A percentile compares a stretch with the other conserved stretches of the same genome.
Evolutionary conservation across 2,329 filamentous ascomycete species (phyloP).

Genomic region (Trichoderma hamatum): DNA sequence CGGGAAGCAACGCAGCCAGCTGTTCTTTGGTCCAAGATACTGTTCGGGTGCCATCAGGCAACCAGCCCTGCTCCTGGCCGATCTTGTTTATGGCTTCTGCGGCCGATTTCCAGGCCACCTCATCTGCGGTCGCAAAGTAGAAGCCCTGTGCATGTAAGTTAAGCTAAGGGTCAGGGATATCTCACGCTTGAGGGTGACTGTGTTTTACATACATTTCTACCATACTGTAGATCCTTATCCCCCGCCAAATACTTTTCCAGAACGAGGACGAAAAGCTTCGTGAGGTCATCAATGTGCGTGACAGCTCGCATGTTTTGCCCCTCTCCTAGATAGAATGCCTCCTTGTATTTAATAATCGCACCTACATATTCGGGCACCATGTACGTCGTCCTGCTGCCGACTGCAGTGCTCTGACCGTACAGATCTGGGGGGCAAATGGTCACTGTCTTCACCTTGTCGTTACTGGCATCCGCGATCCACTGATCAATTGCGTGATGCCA

Average conservation of each 20-base stretch:
- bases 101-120: background rate
- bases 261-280: background rate
- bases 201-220: background rate
- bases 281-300: background rate
- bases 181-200: background rate
- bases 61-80: background rate
- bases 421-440: background rate
- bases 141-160: background rate
- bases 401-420: background rate
- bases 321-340: background rate
- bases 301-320: background rate
- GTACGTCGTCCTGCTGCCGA: background rate
- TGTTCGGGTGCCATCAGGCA: background rate
- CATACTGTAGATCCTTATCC: background rate
- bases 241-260: background rate
- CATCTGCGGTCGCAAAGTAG: background rate
- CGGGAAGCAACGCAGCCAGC: background rate
- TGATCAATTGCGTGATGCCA: background rate
- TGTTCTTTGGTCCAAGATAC: background rate
- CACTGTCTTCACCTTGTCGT: background rate
- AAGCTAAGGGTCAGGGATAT: background rate
- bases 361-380: background rate
- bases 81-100: background rate
- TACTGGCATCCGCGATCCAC: background rate
- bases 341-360: background rate